Evolutionary conservation across 2,329 filamentous ascomycete species (phyloP).

Genomic region (Chaetothyriales sp.): DNA sequence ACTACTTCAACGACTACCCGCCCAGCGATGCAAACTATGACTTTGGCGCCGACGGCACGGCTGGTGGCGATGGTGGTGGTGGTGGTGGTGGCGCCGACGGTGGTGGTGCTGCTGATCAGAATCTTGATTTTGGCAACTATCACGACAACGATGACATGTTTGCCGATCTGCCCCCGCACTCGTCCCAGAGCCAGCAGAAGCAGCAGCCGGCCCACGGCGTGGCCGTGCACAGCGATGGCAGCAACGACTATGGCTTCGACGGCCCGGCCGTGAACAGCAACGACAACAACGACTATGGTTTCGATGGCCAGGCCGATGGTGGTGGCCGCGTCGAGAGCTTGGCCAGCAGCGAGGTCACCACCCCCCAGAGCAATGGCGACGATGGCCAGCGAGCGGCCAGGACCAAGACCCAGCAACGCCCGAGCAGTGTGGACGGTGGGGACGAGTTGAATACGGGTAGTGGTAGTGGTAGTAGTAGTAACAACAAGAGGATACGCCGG

Average conservation of each 20-base stretch:
- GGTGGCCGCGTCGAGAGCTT: constrained; percentile 28
- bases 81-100: no score
- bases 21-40: constrained; percentile 16
- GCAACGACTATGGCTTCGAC: constrained; percentile 6
- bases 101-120: background rate
- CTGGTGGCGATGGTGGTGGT: no score
- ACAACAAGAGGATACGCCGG: background rate
- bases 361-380: constrained; percentile 23
- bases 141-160: constrained; percentile 1
- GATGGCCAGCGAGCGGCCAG: constrained; percentile 19
- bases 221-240: background rate
- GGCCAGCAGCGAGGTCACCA: constrained; percentile 32
- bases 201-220: background rate
- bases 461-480: no score
- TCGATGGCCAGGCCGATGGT: constrained; percentile 22
- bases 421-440: background rate
- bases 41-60: background rate
- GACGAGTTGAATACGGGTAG: background rate
- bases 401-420: background rate
- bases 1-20: constrained; percentile 38
- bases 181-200: background rate
- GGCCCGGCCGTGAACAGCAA: background rate
- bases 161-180: background rate
- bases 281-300: constrained; percentile 5
- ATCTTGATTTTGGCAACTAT: background rate